Evolutionary conservation across 306 rosid genomes (phyloP).

Genomic region (Acacia crassicarpa): DNA sequence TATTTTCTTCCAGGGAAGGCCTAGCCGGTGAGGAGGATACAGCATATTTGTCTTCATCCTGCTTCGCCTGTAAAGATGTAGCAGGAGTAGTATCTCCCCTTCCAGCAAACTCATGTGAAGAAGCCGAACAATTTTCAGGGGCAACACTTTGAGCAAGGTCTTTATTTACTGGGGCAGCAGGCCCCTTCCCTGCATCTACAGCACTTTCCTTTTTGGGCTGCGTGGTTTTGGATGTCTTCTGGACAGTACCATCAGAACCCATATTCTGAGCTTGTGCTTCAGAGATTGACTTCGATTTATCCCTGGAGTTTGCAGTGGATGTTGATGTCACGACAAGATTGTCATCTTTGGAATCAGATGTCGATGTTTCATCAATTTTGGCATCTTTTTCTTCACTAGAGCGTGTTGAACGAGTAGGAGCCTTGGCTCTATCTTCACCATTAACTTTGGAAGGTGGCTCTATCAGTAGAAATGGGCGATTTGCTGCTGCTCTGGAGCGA

Average conservation of each 20-base stretch:
- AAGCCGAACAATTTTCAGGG: constrained; percentile 37
- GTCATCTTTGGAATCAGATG: constrained; percentile 53
- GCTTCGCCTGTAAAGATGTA: constrained; percentile 46
- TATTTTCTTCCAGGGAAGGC: constrained; percentile 77
- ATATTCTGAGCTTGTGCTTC: constrained; percentile 40
- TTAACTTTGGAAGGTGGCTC: constrained; percentile 80
- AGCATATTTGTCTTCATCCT: constrained; percentile 57
- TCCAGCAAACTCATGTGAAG: constrained; percentile 40
- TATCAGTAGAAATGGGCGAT: constrained; percentile 68
- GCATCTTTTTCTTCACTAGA: constrained; percentile 67
- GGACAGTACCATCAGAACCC: constrained; percentile 41
- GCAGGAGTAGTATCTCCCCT: constrained; percentile 47
- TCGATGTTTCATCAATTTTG: constrained; percentile 49
- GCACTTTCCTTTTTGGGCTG: constrained; percentile 49
- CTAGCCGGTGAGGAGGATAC: constrained; percentile 39
- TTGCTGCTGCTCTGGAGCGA: constrained; percentile 51
- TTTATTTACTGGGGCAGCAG: constrained; percentile 35
- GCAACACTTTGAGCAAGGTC: constrained; percentile 30
- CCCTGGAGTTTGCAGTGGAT: constrained; percentile 34
- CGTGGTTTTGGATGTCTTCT: constrained; percentile 44
- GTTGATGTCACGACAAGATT: constrained; percentile 35
- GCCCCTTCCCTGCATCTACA: constrained; percentile 51
- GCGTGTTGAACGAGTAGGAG: constrained; percentile 52
- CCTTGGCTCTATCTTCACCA: constrained; percentile 71
- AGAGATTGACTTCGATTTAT: constrained; percentile 42